phyloP scores from a whole-genome alignment of 2,329 filamentous ascomycete species.

The Penicillium glabrum region DNA sequence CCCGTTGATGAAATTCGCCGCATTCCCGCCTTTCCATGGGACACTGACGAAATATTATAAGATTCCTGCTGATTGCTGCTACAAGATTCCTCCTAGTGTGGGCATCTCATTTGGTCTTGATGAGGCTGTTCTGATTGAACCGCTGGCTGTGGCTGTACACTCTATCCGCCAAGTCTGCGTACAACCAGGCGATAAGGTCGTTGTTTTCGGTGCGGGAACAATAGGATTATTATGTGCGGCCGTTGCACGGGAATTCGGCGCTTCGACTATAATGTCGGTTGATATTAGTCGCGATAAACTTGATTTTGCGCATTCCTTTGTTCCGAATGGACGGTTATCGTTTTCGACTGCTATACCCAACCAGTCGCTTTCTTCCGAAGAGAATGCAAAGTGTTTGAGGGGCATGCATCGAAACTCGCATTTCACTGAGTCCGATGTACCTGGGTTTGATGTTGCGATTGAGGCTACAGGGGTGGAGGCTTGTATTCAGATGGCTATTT shows the following conservation, averaged over 20 bases:
- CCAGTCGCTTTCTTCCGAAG: slow-evolving; percentile 8
- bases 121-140: slow-evolving; percentile 47
- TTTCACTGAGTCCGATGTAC: slow-evolving; percentile 32
- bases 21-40: slow-evolving; percentile 40
- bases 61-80: slow-evolving; percentile 42
- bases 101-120: slow-evolving; percentile 9
- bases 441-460: slow-evolving; percentile 43
- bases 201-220: slow-evolving; percentile 66
- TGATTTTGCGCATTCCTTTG: slow-evolving; percentile 47
- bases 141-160: slow-evolving; percentile 50
- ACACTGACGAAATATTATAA: slow-evolving; percentile 42
- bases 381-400: slow-evolving; percentile 31
- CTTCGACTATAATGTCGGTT: slow-evolving; percentile 59
- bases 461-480: slow-evolving; percentile 45
- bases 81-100: slow-evolving; percentile 32
- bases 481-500: slow-evolving; percentile 47
- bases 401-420: slow-evolving; percentile 19
- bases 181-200: slow-evolving; percentile 38
- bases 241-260: slow-evolving; percentile 62
- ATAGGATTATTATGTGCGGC: slow-evolving; percentile 64
- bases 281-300: slow-evolving; percentile 63
- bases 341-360: slow-evolving; percentile 14
- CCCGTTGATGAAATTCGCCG: slow-evolving; percentile 41
- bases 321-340: slow-evolving; percentile 5
- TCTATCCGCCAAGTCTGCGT: slow-evolving; percentile 42